A percentile compares a stretch with the other conserved stretches of the same genome.
Conservation (phyloP, 352 stramenopile genomes). For the Pythium grandisporangium region DNA sequence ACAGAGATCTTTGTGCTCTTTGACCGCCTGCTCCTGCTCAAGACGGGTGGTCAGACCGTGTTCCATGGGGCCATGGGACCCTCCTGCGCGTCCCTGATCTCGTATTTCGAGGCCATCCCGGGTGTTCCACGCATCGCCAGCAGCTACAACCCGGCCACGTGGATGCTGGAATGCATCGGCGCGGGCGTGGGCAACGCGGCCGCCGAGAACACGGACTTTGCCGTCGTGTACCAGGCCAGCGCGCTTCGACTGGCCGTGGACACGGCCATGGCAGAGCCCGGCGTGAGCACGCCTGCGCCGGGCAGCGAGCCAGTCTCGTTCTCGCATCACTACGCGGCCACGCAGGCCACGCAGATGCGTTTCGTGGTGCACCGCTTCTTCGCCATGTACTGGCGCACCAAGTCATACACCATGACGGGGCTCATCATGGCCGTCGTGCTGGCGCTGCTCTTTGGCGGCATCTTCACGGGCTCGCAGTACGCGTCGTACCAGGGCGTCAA, state of each 20-base stretch:
- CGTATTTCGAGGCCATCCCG: background rate
- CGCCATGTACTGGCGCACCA: background rate
- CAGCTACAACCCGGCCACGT: background rate
- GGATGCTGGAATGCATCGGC: background rate
- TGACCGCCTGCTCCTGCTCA: conserved; percentile 10
- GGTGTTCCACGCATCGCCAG: background rate
- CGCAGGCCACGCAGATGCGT: background rate
- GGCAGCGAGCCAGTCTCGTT: conserved; percentile 6
- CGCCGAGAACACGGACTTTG: background rate
- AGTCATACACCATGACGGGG: background rate
- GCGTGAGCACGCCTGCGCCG: background rate
- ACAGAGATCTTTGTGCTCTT: background rate
- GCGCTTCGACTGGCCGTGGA: background rate
- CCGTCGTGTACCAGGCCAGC: background rate
- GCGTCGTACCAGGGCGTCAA: background rate
- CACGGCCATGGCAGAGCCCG: background rate
- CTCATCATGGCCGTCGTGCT: background rate
- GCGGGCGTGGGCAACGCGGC: background rate
- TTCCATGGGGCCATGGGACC: background rate
- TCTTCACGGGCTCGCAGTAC: background rate
- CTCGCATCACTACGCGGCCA: background rate
- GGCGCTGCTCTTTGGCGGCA: background rate
- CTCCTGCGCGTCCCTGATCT: background rate
- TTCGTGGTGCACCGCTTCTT: background rate
- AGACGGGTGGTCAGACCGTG: conserved; percentile 52